Evolutionary conservation across 768 basidiomycete genomes (phyloP).

Genomic region (Termitomyces eurrhizus): DNA sequence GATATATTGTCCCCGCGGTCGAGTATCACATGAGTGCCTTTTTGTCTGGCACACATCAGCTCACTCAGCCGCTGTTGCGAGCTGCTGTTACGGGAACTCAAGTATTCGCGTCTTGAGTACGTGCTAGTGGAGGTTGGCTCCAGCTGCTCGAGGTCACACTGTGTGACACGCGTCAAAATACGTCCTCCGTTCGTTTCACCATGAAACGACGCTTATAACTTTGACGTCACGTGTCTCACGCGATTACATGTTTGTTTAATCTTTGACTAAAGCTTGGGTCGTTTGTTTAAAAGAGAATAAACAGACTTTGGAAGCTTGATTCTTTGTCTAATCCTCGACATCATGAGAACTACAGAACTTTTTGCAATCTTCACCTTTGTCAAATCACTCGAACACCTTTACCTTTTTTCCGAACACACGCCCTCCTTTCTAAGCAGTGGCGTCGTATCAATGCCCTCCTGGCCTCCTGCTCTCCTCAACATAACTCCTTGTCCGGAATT

Average conservation of each 20-base stretch:
- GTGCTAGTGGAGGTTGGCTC: too few species aligned
- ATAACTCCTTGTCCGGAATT: background rate
- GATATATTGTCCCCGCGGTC: background rate
- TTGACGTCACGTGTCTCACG: background rate
- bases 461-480: background rate
- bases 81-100: too few species aligned
- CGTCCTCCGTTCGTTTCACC: too few species aligned
- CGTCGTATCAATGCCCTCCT: background rate
- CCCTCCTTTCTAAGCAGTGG: background rate
- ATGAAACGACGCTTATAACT: background rate
- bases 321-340: background rate
- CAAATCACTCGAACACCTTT: background rate
- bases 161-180: too few species aligned
- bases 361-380: background rate
- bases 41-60: too few species aligned
- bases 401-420: background rate
- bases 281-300: background rate
- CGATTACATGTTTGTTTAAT: background rate
- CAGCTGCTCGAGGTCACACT: too few species aligned
- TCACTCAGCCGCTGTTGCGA: too few species aligned
- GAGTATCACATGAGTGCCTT: background rate
- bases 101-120: too few species aligned
- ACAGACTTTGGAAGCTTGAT: background rate
- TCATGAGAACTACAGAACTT: conserved; percentile 3
- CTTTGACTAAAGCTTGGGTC: background rate